These are phyloP conservation scores for Silene uniflora DNA, from an alignment of 148 eudicot species.

Conservation along the genomic window DNA sequence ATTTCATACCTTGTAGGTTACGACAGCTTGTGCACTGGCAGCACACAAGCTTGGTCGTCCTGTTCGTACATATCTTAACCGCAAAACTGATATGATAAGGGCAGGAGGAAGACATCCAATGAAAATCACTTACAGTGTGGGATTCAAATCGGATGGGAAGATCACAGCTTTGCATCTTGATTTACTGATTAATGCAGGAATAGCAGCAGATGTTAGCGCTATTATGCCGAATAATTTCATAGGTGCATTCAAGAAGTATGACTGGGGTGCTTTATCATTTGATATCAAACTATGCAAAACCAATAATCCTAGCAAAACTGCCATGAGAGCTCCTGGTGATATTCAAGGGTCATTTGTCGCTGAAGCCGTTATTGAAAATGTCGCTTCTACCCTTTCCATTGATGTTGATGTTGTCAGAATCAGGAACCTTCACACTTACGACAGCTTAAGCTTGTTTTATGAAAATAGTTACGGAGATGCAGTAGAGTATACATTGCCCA, in stretches of 20 bases:
- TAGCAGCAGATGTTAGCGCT: slow-evolving; percentile 55
- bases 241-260: slow-evolving; percentile 55
- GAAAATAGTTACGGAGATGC: slow-evolving; percentile 44
- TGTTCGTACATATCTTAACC: slow-evolving; percentile 65
- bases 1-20: slow-evolving; percentile 34
- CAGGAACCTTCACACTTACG: slow-evolving; percentile 59
- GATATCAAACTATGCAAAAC: slow-evolving; percentile 82
- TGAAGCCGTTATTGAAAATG: slow-evolving; percentile 78
- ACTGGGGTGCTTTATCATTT: slow-evolving; percentile 89
- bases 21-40: slow-evolving; percentile 88
- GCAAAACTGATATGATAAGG: slow-evolving; percentile 83
- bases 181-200: slow-evolving; percentile 60
- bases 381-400: slow-evolving; percentile 59
- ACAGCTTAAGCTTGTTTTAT: slow-evolving; percentile 59
- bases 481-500: slow-evolving; percentile 67
- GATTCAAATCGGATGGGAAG: slow-evolving; percentile 82
- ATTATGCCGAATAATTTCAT: slow-evolving; percentile 41
- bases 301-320: slow-evolving; percentile 60
- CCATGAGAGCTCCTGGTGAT: slow-evolving; percentile 93
- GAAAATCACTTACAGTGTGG: slow-evolving; percentile 74
- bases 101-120: slow-evolving; percentile 98
- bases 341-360: slow-evolving; percentile 75
- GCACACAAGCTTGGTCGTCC: slow-evolving; percentile 71
- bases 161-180: slow-evolving; percentile 80
- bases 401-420: slow-evolving; percentile 67